These are phyloP conservation scores for Annulohypoxylon bovei DNA, from an alignment of 495 filamentous ascomycete genomes.

Conservation along the genomic window DNA sequence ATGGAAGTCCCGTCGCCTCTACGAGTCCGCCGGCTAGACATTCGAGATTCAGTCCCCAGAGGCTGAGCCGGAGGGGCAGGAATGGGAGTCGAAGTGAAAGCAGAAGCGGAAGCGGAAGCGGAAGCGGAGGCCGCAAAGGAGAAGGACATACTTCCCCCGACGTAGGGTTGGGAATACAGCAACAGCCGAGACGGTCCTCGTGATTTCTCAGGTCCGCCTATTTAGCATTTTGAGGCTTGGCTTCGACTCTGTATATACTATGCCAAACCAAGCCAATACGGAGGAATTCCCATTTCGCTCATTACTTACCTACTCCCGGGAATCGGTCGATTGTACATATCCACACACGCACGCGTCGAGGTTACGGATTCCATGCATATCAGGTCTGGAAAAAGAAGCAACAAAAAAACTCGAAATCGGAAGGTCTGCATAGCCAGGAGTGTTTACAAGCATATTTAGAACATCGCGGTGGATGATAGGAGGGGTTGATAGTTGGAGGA, in stretches of 20 bases:
- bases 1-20: background rate
- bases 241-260: slow-evolving; percentile 14
- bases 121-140: background rate
- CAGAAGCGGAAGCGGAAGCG: slow-evolving; percentile 10
- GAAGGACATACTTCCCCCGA: background rate
- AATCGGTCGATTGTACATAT: background rate
- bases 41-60: slow-evolving; percentile 21
- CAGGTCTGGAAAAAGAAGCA: slow-evolving; percentile 4
- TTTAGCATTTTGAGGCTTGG: background rate
- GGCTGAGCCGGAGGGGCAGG: slow-evolving; percentile 17
- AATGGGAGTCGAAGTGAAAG: background rate
- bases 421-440: slow-evolving; percentile 1
- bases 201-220: background rate
- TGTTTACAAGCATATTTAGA: slow-evolving; percentile 6
- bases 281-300: background rate
- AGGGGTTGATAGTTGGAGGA: background rate
- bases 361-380: slow-evolving; percentile 15
- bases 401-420: background rate
- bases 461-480: background rate
- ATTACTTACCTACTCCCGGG: background rate
- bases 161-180: slow-evolving; percentile 29
- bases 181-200: background rate
- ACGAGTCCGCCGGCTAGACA: background rate
- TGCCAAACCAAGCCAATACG: background rate
- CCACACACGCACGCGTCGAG: background rate